Conservation (phyloP, 2,329 filamentous ascomycete genomes). For the Colletotrichum destructivum region DNA sequence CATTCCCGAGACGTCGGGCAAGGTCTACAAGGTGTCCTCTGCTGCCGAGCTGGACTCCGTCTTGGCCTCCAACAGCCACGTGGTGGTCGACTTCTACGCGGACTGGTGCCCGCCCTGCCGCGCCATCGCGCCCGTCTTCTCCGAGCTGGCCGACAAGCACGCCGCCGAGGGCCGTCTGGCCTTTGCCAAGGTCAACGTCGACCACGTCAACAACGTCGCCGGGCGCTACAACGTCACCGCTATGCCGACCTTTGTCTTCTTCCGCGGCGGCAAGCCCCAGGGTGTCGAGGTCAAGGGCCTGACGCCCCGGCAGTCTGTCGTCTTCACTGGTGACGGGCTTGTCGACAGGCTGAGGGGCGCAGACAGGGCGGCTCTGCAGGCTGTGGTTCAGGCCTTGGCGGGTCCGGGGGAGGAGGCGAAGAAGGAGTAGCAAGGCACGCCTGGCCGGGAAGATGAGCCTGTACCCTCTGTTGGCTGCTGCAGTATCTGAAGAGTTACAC, state of each 20-base stretch:
- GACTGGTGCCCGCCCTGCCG: slow-evolving; percentile 68
- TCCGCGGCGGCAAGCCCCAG: slow-evolving; percentile 63
- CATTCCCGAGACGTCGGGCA: slow-evolving; percentile 57
- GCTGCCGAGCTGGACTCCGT: slow-evolving; percentile 48
- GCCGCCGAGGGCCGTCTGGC: slow-evolving; percentile 57
- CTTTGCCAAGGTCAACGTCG: slow-evolving; percentile 74
- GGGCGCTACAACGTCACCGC: slow-evolving; percentile 65
- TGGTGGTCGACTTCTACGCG: slow-evolving; percentile 63
- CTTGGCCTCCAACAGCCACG: slow-evolving; percentile 13
- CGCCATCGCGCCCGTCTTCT: slow-evolving; percentile 62
- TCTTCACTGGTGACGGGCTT: slow-evolving; percentile 46
- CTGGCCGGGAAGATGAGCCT: neutral
- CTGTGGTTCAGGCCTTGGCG: slow-evolving; percentile 48
- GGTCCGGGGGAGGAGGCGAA: neutral
- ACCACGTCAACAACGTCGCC: slow-evolving; percentile 66
- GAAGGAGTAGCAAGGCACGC: slow-evolving; percentile 61
- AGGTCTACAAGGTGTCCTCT: slow-evolving; percentile 53
- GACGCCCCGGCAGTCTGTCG: slow-evolving; percentile 44
- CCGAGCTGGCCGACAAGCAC: slow-evolving; percentile 57
- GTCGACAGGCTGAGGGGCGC: slow-evolving; percentile 51
- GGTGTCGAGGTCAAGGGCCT: slow-evolving; percentile 47
- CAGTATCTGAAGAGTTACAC: too few relatives aligned
- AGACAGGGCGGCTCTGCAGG: slow-evolving; percentile 48
- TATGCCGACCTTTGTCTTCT: slow-evolving; percentile 74
- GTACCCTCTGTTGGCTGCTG: too few relatives aligned